Base-by-base conservation (phyloP, 176 grass and related monocot species). In the Avena sativa region DNA sequence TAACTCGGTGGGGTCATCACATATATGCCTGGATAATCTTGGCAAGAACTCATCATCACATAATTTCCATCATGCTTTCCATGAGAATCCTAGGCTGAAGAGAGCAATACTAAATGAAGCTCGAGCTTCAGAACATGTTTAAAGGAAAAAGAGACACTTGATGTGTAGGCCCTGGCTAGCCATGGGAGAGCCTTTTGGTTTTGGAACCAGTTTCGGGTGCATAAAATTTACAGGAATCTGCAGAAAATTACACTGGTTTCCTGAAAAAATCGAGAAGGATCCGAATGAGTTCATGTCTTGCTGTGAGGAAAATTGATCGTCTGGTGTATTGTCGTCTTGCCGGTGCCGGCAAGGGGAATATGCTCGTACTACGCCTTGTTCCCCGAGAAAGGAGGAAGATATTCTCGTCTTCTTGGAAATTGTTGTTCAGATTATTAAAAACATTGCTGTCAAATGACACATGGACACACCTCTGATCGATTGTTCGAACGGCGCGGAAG, bases 51-150 rank as follows among this genome's bases (percentile, higher is more conserved):
- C 36, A 88, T 70, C 50, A 70, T 68, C 68, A 60, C 16, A 2
- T 2, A 46, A 16, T 67, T 78, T 47, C 8, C 61, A 83, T 43
- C 50, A 48, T 57, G 12, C 51, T 83, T 49, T 65, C 82, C 13
- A 53, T 74, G 61, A 67, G 80, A 88, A 83, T 88, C 80, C 80
- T 88, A 78, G 44, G 80, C 80, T 69, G 60, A 15, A 11, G 72
- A 36, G 21, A 69, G 12, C 48, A 2, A 48, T 47, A 64, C 10
- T n/a, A 15, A 67, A 50, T 32, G 1, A 36, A 14, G 46, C 25
- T 51, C 46, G 23, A 64, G 3, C 21, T 26, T 12, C 28, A 68
- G 73, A 76, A 2, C 73, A 76, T 55, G 25, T 76, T 55, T 76
- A 32, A 11, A 1, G 2, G 38, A 38, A 38, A 32, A 9, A 11